Evolutionary conservation across 1,284 basidiomycete species (phyloP).

Genomic region (Ceratobasidium sp.): DNA sequence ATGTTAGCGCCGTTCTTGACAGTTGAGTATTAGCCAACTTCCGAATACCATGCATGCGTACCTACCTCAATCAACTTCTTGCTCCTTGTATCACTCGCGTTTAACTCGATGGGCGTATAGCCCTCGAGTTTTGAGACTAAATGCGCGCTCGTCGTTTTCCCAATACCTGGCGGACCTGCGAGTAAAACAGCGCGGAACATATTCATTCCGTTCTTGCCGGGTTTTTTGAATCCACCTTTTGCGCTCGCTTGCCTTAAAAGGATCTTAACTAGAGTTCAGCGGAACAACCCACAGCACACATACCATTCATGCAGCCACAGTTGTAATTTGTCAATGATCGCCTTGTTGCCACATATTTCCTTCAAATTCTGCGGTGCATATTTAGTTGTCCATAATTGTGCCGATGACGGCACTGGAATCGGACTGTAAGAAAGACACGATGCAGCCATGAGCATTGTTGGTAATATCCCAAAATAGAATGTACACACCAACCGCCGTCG

Average conservation of each 20-base stretch:
- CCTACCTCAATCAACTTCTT: slow-evolving; percentile 94
- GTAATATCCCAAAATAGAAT: not conserved
- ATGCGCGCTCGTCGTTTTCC: slow-evolving; percentile 98
- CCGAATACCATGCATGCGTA: not conserved
- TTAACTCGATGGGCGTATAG: slow-evolving; percentile 93
- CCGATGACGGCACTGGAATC: slow-evolving; percentile 55
- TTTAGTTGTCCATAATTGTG: slow-evolving; percentile 93
- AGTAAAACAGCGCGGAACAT: slow-evolving; percentile 89
- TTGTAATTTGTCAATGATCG: slow-evolving; percentile 87
- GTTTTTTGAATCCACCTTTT: slow-evolving; percentile 89
- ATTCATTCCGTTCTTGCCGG: slow-evolving; percentile 91
- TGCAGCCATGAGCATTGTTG: not conserved
- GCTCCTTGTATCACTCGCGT: slow-evolving; percentile 95
- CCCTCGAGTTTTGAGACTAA: slow-evolving; percentile 90
- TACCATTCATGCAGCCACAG: slow-evolving; percentile 91
- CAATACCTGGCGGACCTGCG: slow-evolving; percentile 95
- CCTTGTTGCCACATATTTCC: slow-evolving; percentile 97
- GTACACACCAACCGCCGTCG: not conserved
- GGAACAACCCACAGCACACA: slow-evolving; percentile 50
- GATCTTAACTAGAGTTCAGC: slow-evolving; percentile 9
- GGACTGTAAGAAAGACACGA: slow-evolving; percentile 32
- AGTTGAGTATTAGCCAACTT: not conserved
- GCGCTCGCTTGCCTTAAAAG: slow-evolving; percentile 74
- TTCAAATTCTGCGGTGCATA: slow-evolving; percentile 91
- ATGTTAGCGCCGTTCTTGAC: slow-evolving; percentile 84